phyloP scores from a whole-genome alignment of 345 rosid species.

The Eucalyptus shirleyi region DNA sequence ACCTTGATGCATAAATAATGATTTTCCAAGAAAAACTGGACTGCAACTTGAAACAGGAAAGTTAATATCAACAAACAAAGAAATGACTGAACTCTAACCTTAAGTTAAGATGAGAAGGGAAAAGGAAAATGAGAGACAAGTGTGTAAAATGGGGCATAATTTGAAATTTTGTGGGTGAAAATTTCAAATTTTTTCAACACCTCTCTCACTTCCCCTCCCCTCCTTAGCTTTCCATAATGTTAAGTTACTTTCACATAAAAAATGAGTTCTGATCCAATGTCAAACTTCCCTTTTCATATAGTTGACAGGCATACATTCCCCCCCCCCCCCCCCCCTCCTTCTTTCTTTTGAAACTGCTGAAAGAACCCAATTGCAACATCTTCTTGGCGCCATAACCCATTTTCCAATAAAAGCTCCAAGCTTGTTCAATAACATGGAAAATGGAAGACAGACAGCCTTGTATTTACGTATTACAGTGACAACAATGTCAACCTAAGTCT shows the following conservation, averaged over 20 bases:
- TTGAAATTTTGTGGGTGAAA: not conserved
- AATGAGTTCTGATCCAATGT: not conserved
- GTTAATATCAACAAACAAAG: not conserved
- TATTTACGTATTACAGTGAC: not conserved
- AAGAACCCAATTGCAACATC: not conserved
- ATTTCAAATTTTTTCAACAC: not conserved
- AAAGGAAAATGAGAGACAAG: not conserved
- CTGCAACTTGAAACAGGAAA: not conserved
- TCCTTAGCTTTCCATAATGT: not conserved
- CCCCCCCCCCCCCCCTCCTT: no score
- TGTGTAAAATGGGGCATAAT: not conserved
- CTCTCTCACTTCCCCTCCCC: not conserved
- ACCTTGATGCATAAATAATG: not conserved
- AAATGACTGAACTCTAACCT: not conserved
- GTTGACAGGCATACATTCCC: not conserved
- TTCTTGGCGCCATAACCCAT: not conserved
- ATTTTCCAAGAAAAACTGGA: not conserved
- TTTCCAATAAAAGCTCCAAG: not conserved
- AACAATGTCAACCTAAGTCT: not conserved
- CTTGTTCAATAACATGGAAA: not conserved
- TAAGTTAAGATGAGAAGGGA: not conserved
- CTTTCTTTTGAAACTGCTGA: not conserved
- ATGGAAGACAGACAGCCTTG: not conserved
- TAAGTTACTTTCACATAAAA: not conserved
- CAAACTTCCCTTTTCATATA: not conserved